phyloP scores from a whole-genome alignment of 2,329 filamentous ascomycete genomes.

The Exophiala lecanii-corni region DNA sequence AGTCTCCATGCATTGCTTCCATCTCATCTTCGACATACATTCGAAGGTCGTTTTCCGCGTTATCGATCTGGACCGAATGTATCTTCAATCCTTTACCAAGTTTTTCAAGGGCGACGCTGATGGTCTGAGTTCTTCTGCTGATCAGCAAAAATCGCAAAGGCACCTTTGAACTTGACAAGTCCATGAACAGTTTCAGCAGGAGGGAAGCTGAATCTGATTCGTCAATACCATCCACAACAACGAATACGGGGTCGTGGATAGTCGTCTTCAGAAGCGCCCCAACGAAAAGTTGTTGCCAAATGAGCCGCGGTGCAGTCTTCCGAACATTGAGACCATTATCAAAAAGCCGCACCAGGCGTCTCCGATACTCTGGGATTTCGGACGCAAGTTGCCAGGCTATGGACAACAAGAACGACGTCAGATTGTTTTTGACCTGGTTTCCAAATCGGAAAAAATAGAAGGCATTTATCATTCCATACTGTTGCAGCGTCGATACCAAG shows the following conservation, averaged over 20 bases:
- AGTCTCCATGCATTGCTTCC: constrained; percentile 7
- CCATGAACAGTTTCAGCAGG: constrained; percentile 23
- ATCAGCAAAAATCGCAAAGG: constrained; percentile 27
- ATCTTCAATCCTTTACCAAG: constrained; percentile 2
- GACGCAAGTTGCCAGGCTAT: constrained; percentile 30
- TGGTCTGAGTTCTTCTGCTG: constrained; percentile 2
- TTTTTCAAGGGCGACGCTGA: constrained; percentile 3
- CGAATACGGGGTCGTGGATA: constrained; percentile 30
- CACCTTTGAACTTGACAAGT: constrained; percentile 14
- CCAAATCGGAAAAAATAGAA: constrained; percentile 32
- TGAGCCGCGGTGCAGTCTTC: constrained; percentile 23
- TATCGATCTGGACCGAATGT: constrained; percentile 3
- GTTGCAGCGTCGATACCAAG: constrained; percentile 22
- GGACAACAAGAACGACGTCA: constrained; percentile 25
- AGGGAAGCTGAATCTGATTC: constrained; percentile 29
- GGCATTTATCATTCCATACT: constrained; percentile 12
- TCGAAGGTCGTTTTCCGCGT: constrained; percentile 1
- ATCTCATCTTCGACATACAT: constrained; percentile 9
- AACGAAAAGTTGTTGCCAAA: constrained; percentile 35
- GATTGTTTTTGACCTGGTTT: constrained; percentile 27
- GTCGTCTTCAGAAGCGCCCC: constrained; percentile 29
- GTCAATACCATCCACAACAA: constrained; percentile 40
- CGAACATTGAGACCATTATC: constrained; percentile 29
- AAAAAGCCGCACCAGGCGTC: constrained; percentile 15
- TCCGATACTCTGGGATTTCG: constrained; percentile 21